A percentile compares a stretch with the other conserved stretches of the same genome.
These are phyloP conservation scores for Colletotrichum euphorbiae DNA, from an alignment of 2,329 filamentous ascomycete species.

Conservation along the genomic window DNA sequence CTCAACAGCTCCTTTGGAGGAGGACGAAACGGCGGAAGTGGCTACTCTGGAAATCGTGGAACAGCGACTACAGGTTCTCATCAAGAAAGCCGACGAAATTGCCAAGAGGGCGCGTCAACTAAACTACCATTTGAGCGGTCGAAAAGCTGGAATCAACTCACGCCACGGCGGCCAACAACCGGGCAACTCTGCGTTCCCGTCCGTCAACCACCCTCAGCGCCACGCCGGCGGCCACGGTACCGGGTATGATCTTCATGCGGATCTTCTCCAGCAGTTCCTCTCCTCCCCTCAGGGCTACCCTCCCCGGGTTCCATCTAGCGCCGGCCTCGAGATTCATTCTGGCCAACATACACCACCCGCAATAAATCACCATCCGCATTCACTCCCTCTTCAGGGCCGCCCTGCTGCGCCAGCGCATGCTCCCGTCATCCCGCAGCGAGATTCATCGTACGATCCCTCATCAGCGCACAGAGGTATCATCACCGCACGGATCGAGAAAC, in stretches of 20 bases:
- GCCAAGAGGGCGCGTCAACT: conserved; percentile 74
- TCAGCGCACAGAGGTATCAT: conserved; percentile 66
- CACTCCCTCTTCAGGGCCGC: conserved; percentile 44
- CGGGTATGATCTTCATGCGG: conserved; percentile 63
- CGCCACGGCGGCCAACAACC: conserved; percentile 61
- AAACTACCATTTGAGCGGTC: conserved; percentile 82
- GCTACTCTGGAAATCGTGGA: conserved; percentile 87
- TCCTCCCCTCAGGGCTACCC: conserved; percentile 43
- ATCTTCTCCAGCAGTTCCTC: conserved; percentile 67
- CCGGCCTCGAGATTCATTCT: conserved; percentile 41
- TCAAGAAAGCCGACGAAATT: conserved; percentile 83
- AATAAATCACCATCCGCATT: conserved; percentile 42
- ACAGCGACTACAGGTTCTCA: conserved; percentile 79
- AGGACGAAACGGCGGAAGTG: conserved; percentile 88
- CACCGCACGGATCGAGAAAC: conserved; percentile 79
- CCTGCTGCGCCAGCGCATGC: conserved; percentile 44
- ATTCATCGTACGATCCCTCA: conserved; percentile 45
- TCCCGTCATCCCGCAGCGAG: conserved; percentile 45
- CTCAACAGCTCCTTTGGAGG: conserved; percentile 81
- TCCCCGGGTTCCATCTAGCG: conserved; percentile 32
- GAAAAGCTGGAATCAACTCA: conserved; percentile 77
- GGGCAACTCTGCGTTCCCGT: conserved; percentile 52
- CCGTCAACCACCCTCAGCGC: conserved; percentile 47
- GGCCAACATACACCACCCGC: conserved; percentile 46
- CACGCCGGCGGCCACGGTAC: conserved; percentile 44